Evolutionary conservation across 441 rosid genomes (phyloP).

Genomic region (Dalechampia spathulata): DNA sequence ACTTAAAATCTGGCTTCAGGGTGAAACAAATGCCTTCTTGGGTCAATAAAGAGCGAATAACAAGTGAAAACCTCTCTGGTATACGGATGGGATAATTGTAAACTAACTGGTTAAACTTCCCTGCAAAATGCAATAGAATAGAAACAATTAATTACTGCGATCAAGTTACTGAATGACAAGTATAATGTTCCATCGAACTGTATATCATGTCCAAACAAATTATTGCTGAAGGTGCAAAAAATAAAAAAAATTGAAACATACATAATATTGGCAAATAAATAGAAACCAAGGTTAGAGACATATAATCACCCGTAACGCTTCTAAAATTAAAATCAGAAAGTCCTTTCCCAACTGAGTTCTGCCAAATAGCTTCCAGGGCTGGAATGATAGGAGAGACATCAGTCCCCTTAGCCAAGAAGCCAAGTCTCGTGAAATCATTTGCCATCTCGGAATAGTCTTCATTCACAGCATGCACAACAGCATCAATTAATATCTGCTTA

Average conservation of each 20-base stretch:
- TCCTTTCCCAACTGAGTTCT: constrained; percentile 86
- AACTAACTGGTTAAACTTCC: constrained; percentile 82
- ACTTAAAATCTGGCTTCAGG: constrained; percentile 87
- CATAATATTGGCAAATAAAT: background rate
- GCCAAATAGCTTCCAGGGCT: constrained; percentile 97
- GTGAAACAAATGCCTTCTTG: constrained; percentile 96
- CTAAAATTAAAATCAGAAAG: constrained; percentile 92
- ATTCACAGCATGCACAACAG: constrained; percentile 96
- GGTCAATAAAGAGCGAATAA: constrained; percentile 83
- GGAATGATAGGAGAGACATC: constrained; percentile 93
- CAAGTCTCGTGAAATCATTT: constrained; percentile 97
- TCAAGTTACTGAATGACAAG: background rate
- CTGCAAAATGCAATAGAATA: constrained; percentile 30
- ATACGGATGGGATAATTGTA: constrained; percentile 92
- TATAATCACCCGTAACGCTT: constrained; percentile 68
- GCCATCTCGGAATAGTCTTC: constrained; percentile 98
- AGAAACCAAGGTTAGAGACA: background rate
- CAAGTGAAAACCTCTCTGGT: constrained; percentile 94
- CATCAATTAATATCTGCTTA: constrained; percentile 94
- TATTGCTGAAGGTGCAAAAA: background rate
- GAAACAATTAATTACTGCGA: background rate
- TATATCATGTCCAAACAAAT: background rate
- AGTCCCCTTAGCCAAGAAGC: constrained; percentile 87
- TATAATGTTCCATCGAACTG: too few species aligned
- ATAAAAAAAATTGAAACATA: background rate